These are phyloP conservation scores for Irpex rosettiformis DNA, from an alignment of 1,284 basidiomycete species.

Conservation along the genomic window DNA sequence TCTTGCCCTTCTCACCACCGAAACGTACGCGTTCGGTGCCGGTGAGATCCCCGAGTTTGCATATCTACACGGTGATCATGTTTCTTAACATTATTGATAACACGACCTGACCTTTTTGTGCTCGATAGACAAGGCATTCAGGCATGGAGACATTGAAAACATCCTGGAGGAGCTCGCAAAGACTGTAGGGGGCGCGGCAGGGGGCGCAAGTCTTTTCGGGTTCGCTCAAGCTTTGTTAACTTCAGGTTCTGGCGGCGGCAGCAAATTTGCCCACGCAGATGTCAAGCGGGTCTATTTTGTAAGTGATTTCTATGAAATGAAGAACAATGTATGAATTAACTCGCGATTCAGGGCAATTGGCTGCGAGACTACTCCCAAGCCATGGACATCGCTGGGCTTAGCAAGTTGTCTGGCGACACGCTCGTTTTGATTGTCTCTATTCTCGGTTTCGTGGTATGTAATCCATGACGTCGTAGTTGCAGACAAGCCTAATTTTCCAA, in stretches of 20 bases:
- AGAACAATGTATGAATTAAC: neutral
- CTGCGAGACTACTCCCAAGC: constrained; percentile 68
- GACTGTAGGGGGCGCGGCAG: constrained; percentile 46
- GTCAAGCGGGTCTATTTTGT: constrained; percentile 67
- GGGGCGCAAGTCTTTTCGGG: constrained; percentile 40
- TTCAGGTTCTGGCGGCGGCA: constrained; percentile 39
- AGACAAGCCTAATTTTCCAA: no score
- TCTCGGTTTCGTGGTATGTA: constrained; percentile 66
- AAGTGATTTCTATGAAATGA: constrained; percentile 21
- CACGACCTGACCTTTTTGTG: neutral
- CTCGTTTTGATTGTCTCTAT: constrained; percentile 73
- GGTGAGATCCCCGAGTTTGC: constrained; percentile 63
- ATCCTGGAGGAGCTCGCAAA: constrained; percentile 58
- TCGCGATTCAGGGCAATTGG: constrained; percentile 54
- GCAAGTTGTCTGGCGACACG: constrained; percentile 60
- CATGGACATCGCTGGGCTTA: constrained; percentile 75
- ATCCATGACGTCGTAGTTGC: no score
- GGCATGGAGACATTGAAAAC: constrained; percentile 74
- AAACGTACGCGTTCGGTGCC: constrained; percentile 53
- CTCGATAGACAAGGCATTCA: constrained; percentile 60
- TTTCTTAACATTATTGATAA: constrained; percentile 12
- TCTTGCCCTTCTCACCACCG: constrained; percentile 42
- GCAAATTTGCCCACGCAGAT: constrained; percentile 59
- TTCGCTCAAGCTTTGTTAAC: constrained; percentile 46
- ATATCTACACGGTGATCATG: constrained; percentile 47